Base-by-base conservation (phyloP, 192 early-diverging fungal genomes). In the Spizellomyces punctatus region DNA sequence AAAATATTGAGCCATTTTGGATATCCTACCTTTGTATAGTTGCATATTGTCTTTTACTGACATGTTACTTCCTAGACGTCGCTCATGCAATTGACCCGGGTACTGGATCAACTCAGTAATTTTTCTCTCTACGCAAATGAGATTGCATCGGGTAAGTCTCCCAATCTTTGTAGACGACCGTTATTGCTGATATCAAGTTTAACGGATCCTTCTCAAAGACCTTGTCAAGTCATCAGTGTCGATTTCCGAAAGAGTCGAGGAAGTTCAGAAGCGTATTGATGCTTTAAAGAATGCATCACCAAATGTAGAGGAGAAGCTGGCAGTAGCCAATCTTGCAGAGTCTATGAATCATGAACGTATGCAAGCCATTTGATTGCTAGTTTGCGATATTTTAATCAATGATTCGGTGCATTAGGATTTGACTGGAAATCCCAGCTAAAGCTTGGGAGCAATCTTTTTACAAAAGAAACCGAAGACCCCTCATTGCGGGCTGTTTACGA, bases 81-180 rank as follows among this genome's bases (percentile, higher is more conserved):
- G 7, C 48, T 78, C 27, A 76, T 82, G 77, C 80, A 82, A 64
- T 54, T 82, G 41, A 71, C 66, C 5, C 69, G 80, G 8, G 44
- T 74, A 17, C 27, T 82, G n/a, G 72, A 74, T n/a, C 74, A 74
- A 44, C 50, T 82, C 21, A 59, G 44, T 22, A 43, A 62, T 9
- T 36, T 79, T 22, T 76, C 74, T 42, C 19, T 48, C 43, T 74
- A 67, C 60, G 71, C 71, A 21, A 61, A 80, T 48, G 72, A 76
- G 10, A 43, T 82, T 41, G 59, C 78, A 8, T 27, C 58, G 12
- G 66, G 69, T 72, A 62, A 42, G 68, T 47, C 6, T 12, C 12
- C 42, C 5, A 5, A 27, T 46, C 43, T 48, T 5, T 4, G 27
- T 65, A 17, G 27, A 9, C 41, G 6, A 36, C 27, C 1, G 27